phyloP scores from a whole-genome alignment of 148 eudicot genomes.

The Amaranthus palmeri region DNA sequence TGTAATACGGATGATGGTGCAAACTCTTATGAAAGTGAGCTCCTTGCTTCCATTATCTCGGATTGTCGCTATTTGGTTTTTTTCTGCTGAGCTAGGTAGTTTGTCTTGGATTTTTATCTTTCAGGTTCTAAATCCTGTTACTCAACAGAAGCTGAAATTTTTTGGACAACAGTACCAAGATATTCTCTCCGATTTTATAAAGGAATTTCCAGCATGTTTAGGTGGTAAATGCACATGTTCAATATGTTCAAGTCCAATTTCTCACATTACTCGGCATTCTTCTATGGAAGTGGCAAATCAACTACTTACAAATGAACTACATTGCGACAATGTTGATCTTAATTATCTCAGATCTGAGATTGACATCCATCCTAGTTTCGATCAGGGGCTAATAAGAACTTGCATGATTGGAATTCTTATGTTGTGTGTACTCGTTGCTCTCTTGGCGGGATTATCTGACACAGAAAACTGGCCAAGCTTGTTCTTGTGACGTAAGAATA shows the following conservation, averaged over 20 bases:
- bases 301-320: slow-evolving; percentile 16
- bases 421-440: slow-evolving; percentile 53
- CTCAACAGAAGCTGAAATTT: slow-evolving; percentile 65
- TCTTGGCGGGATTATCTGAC: slow-evolving; percentile 47
- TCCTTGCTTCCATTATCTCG: slow-evolving; percentile 6
- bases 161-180: slow-evolving; percentile 48
- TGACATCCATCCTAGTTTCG: slow-evolving; percentile 33
- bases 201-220: slow-evolving; percentile 63
- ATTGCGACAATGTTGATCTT: slow-evolving; percentile 26
- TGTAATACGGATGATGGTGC: slow-evolving; percentile 73
- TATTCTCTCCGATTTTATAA: slow-evolving; percentile 47
- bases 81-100: background rate
- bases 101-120: slow-evolving; percentile 8
- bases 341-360: slow-evolving; percentile 24
- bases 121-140: slow-evolving; percentile 72
- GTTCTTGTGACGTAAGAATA: slow-evolving; percentile 30
- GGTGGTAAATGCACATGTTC: slow-evolving; percentile 66
- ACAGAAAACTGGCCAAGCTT: slow-evolving; percentile 36
- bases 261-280: slow-evolving; percentile 13
- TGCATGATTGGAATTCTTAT: slow-evolving; percentile 68
- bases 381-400: slow-evolving; percentile 40
- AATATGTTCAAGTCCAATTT: slow-evolving; percentile 41
- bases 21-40: slow-evolving; percentile 78
- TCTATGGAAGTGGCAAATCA: slow-evolving; percentile 19
- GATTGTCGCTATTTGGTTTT: background rate